Percentiles rank a stretch among this genome's conserved stretches.
Conservation (phyloP, 1,284 basidiomycete species). For the Trametes versicolor region DNA sequence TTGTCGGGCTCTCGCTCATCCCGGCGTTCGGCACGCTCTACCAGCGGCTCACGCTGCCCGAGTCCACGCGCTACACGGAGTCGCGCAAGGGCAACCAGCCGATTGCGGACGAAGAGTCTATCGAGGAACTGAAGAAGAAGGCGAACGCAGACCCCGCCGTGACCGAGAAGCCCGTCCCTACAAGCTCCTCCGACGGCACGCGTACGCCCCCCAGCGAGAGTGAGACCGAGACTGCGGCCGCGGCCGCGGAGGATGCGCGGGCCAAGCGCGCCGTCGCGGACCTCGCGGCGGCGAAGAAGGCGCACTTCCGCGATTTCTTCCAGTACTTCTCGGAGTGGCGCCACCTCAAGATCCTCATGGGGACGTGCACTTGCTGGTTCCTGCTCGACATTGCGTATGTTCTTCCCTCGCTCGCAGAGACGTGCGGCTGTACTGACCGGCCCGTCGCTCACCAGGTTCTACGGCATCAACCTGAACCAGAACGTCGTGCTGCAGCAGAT, state of each 20-base stretch:
- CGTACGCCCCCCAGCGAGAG: slow-evolving; percentile 22
- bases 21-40: slow-evolving; percentile 72
- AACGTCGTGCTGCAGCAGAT: slow-evolving; percentile 78
- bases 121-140: slow-evolving; percentile 51
- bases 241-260: background rate
- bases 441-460: slow-evolving; percentile 56
- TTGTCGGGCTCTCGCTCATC: slow-evolving; percentile 61
- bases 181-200: slow-evolving; percentile 16
- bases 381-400: slow-evolving; percentile 62
- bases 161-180: slow-evolving; percentile 33
- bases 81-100: slow-evolving; percentile 48
- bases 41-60: slow-evolving; percentile 79
- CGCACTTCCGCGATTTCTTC: slow-evolving; percentile 57
- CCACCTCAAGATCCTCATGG: slow-evolving; percentile 62
- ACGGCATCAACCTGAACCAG: slow-evolving; percentile 84
- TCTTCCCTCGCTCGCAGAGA: background rate
- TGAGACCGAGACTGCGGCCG: background rate
- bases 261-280: slow-evolving; percentile 17
- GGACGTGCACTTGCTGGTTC: slow-evolving; percentile 65
- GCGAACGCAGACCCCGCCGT: slow-evolving; percentile 40
- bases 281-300: slow-evolving; percentile 44
- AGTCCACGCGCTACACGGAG: slow-evolving; percentile 66
- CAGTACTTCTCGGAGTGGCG: slow-evolving; percentile 66
- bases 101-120: slow-evolving; percentile 44
- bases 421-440: background rate